Conservation (phyloP, 2,329 filamentous ascomycete genomes). For the Aureobasidium subglaciale region DNA sequence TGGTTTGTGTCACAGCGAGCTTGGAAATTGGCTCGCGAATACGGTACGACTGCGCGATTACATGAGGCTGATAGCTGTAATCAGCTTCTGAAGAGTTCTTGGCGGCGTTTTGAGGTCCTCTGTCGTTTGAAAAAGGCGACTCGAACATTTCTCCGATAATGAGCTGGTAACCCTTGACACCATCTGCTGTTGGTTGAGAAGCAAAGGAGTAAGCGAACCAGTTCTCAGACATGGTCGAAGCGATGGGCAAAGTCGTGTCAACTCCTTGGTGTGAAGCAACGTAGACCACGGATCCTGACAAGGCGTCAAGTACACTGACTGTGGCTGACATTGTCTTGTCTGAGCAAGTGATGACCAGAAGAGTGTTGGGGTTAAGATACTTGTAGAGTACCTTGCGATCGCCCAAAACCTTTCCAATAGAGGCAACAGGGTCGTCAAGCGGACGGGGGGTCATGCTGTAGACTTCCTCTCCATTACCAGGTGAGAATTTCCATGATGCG, state of each 20-base stretch:
- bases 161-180: conserved; percentile 76
- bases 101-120: conserved; percentile 65
- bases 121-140: conserved; percentile 73
- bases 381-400: conserved; percentile 95
- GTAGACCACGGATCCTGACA: conserved; percentile 74
- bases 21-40: conserved; percentile 71
- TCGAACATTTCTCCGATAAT: conserved; percentile 86
- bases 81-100: conserved; percentile 70
- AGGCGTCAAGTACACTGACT: conserved; percentile 75
- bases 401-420: conserved; percentile 87
- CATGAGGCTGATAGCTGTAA: conserved; percentile 61
- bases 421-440: conserved; percentile 78
- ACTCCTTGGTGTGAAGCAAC: conserved; percentile 64
- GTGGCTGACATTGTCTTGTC: conserved; percentile 54
- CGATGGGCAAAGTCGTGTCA: conserved; percentile 65
- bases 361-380: conserved; percentile 82
- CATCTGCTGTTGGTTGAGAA: conserved; percentile 43
- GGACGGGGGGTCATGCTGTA: conserved; percentile 61
- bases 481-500: conserved; percentile 62
- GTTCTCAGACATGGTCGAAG: conserved; percentile 81
- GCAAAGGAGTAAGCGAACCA: conserved; percentile 85
- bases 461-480: conserved; percentile 60
- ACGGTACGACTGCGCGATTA: conserved; percentile 73
- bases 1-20: conserved; percentile 78
- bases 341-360: conserved; percentile 65